Evolutionary conservation across 768 basidiomycete genomes (phyloP).

Genomic region (Suillus luteus): DNA sequence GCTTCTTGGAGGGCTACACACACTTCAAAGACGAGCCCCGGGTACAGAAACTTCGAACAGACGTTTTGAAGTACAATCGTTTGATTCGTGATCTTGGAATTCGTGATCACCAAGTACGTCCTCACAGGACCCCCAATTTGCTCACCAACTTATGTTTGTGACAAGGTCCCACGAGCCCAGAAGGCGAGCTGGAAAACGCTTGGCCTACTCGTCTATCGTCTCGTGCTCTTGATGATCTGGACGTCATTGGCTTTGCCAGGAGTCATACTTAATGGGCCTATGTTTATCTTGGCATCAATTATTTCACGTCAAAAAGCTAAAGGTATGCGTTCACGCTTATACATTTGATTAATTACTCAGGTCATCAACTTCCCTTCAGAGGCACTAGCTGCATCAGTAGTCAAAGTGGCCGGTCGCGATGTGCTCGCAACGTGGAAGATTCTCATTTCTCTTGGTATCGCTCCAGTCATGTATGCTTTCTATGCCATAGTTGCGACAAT

Average conservation of each 20-base stretch:
- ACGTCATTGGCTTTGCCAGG: slow-evolving; percentile 85
- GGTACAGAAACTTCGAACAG: slow-evolving; percentile 74
- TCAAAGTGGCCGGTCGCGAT: slow-evolving; percentile 94
- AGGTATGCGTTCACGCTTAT: slow-evolving; percentile 45
- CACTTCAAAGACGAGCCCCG: slow-evolving; percentile 92
- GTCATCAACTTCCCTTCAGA: slow-evolving; percentile 47
- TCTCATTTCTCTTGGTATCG: slow-evolving; percentile 87
- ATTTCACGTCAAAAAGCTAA: slow-evolving; percentile 89
- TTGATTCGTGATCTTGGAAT: slow-evolving; percentile 85
- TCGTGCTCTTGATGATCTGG: slow-evolving; percentile 79
- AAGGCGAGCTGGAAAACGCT: slow-evolving; percentile 86
- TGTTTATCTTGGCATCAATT: slow-evolving; percentile 87
- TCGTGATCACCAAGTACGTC: slow-evolving; percentile 84
- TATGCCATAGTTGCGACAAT: slow-evolving; percentile 82
- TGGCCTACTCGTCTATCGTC: slow-evolving; percentile 80
- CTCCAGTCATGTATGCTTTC: slow-evolving; percentile 81
- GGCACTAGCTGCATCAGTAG: slow-evolving; percentile 92
- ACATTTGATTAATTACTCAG: slow-evolving; percentile 10
- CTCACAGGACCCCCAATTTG: slow-evolving; percentile 1
- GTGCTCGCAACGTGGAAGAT: slow-evolving; percentile 99
- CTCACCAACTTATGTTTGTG: slow-evolving; percentile 6
- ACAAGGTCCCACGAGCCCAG: slow-evolving; percentile 82
- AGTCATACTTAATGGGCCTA: slow-evolving; percentile 87
- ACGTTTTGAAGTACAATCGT: slow-evolving; percentile 90
- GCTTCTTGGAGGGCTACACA: slow-evolving; percentile 89